These are phyloP conservation scores for Kentomonas sorsogonicus DNA, from an alignment of 208 protist genomes.

Conservation along the genomic window DNA sequence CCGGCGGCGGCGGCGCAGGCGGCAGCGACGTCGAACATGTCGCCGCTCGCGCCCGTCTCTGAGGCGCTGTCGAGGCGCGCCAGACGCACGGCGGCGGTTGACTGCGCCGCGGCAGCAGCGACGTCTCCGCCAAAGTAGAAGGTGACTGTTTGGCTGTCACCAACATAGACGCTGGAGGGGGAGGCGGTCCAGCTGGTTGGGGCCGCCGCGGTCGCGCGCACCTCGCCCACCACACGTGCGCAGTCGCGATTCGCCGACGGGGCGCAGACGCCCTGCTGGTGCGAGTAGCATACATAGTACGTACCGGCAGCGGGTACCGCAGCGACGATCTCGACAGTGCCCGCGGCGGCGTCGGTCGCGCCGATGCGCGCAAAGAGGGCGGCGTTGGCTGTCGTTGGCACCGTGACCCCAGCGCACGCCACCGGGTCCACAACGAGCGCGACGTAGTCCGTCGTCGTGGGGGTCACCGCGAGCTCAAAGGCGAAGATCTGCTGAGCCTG, in stretches of 20 bases:
- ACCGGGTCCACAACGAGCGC: slow-evolving; percentile 39
- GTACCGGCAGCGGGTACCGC: slow-evolving; percentile 41
- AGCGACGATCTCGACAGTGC: slow-evolving; percentile 26
- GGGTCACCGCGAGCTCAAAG: slow-evolving; percentile 36
- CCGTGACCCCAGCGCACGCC: slow-evolving; percentile 36
- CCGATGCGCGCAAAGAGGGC: slow-evolving; percentile 30
- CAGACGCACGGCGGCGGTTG: no score
- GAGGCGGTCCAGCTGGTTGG: slow-evolving; percentile 47
- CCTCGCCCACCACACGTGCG: slow-evolving; percentile 60
- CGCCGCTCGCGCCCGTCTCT: slow-evolving; percentile 8
- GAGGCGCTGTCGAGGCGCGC: slow-evolving; percentile 2
- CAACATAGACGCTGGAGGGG: slow-evolving; percentile 52
- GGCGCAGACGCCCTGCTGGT: slow-evolving; percentile 35
- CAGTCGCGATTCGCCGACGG: slow-evolving; percentile 34
- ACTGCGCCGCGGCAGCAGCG: slow-evolving; percentile 16
- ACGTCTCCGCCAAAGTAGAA: slow-evolving; percentile 25
- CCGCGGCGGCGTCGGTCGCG: slow-evolving; percentile 16
- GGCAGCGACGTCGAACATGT: slow-evolving; percentile 38
- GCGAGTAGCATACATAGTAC: slow-evolving; percentile 81
- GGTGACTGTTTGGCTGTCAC: slow-evolving; percentile 25
- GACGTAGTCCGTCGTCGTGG: slow-evolving; percentile 53
- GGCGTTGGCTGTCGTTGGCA: slow-evolving; percentile 14
- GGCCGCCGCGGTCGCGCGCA: slow-evolving; percentile 38
- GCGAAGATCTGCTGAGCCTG: slow-evolving; percentile 34
- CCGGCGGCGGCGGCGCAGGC: slow-evolving; percentile 5